Conservation (phyloP, 2,329 filamentous ascomycete genomes). For the Passalora sequoiae region DNA sequence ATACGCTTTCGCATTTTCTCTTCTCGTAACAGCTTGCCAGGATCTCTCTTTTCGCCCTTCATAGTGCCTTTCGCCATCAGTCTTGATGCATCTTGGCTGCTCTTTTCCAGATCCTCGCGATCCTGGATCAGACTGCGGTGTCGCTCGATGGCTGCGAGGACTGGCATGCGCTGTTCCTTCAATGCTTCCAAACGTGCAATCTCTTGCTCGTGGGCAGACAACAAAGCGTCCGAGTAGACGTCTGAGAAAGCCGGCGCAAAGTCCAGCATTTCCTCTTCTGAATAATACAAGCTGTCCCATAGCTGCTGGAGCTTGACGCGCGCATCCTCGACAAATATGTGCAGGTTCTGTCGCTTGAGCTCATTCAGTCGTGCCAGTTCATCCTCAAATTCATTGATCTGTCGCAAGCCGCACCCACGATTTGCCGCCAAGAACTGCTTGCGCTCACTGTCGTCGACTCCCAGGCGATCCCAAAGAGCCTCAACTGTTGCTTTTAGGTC, state of each 20-base stretch:
- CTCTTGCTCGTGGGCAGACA: constrained; percentile 92
- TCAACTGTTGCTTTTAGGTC: constrained; percentile 77
- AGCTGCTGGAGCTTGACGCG: constrained; percentile 85
- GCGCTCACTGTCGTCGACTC: constrained; percentile 73
- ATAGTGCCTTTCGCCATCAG: constrained; percentile 77
- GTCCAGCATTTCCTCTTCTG: constrained; percentile 97
- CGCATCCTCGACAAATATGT: constrained; percentile 92
- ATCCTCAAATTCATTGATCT: constrained; percentile 94
- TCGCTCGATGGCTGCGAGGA: constrained; percentile 73
- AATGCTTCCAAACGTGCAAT: constrained; percentile 75
- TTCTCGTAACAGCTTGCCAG: constrained; percentile 85
- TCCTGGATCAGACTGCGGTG: constrained; percentile 80
- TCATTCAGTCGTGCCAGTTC: constrained; percentile 83
- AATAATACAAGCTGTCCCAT: constrained; percentile 91
- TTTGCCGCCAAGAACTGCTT: constrained; percentile 82
- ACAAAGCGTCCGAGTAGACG: constrained; percentile 89
- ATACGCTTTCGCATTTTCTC: constrained; percentile 99
- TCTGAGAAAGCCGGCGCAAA: constrained; percentile 90
- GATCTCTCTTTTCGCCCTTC: constrained; percentile 91
- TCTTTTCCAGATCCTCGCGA: constrained; percentile 78
- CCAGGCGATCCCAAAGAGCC: constrained; percentile 80
- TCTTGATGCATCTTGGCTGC: constrained; percentile 90
- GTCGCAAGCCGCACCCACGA: constrained; percentile 81
- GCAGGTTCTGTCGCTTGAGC: constrained; percentile 89
- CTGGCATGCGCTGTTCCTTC: constrained; percentile 80